Evolutionary conservation across 805 yeast species (phyloP), one percentile per base, ranked within the genome.

Genomic region (Wickerhamomyces hampshirensis): DNA sequence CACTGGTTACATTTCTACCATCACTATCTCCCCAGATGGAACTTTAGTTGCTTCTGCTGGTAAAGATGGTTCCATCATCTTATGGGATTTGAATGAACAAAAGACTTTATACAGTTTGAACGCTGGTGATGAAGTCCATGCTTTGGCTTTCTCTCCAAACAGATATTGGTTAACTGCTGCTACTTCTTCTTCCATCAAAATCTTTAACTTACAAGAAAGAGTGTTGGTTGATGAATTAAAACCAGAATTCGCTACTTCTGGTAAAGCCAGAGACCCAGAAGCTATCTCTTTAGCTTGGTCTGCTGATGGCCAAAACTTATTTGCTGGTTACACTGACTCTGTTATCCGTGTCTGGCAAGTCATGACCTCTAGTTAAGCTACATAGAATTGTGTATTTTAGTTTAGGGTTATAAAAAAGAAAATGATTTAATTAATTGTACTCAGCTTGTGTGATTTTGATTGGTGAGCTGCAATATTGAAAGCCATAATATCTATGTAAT

Each of bases 91-190:
- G 73, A 76, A 80, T 77, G 69, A 77, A 60, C 79, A 84, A 76
- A 69, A 72, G 63, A 80, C 89, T 63, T 77, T 89, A 64, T 91
- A 88, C 95, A 81, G 96, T 63, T 80, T 93, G 69, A 74, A 77
- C 62, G 91, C 96, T 60, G 87, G 93, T 69, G 93, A 91, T 65
- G 98, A 91, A 79, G 88, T 93, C 59, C 86, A 86, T 72, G 94
- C 97, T 68, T 80, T 93, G 67, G 95, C 97, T 60, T 93, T 93
- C 95, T 91, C 98, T 69, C 98, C 99, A 75, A 86, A 86, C 95
- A 89, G 98, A 84, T 93, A 86, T 94, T 93, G 98, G 98, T 84
- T 93, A 71, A 91, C 95, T 68, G 98, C 98, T 74, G 98, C 98
- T 65, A 93, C 99, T 60, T 75, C 96, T 54, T 74, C 96, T 56